Evolutionary conservation across 768 basidiomycete genomes (phyloP), one percentile per base, ranked within the genome.

Genomic region (Agaricus bisporus): DNA sequence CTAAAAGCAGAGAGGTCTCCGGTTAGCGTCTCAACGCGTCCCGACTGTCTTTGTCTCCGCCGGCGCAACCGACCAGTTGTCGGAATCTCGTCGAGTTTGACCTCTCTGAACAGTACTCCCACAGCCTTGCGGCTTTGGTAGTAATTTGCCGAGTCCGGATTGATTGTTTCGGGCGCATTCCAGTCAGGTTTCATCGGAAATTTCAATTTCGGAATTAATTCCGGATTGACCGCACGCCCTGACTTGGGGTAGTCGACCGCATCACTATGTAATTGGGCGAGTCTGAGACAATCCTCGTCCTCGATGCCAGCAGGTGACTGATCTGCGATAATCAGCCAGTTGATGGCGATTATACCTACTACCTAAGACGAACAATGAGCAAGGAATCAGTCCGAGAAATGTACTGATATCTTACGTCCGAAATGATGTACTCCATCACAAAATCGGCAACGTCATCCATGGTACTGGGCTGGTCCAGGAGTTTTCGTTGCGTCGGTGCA

Each of bases 201-300:
- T 17, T 69, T 68, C n/a, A 72, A 64, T 59, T 64, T 75, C 2
- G 85, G 81, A 26, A 85, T 74, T 14, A 38, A 56, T 1, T 51
- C 35, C 18, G 66, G 63, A 5, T 68, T 61, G 12, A 80, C 77
- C 22, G 78, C 73, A 36, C 68, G 64, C 15, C 79, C 79, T 20
- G 75, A 79, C 64, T 85, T 85, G 0, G 82, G 80, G 58, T 80
- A 87, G 62, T 86, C 84, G 1, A 86, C 83, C 0, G 86, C 86
- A 49, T 79, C 68, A 35, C 80, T 83, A 60, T 86, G 83, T 12
- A 87, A 67, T 10, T 68, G 63, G 7, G 85, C 77, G 22, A 89
- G 69, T 39, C 55, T 67, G 10, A 78, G 39, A 64, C 86, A 87
- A 26, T 79, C 74, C 1, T 57, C 47, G 58, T 85, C 75, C 42